Base-by-base conservation (phyloP, 108 stramenopile genomes). In the Fistulifera pelliculosa region DNA sequence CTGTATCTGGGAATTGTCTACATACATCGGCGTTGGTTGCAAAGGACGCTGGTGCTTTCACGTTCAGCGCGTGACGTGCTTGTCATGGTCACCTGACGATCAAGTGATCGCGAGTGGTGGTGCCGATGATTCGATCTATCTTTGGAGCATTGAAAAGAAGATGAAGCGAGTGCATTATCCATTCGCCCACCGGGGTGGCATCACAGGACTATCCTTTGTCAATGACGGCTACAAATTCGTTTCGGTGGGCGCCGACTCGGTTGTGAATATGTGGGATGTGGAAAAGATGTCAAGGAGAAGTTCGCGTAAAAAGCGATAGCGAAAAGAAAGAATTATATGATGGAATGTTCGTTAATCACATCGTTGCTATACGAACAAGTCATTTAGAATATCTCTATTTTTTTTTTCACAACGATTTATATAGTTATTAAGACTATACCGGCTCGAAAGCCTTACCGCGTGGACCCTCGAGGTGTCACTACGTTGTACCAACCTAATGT, bases 231-330 rank as follows among this genome's bases (percentile, higher is more conserved):
- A 48, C 35, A 80, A 62, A 25, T 49, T 98, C 50, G 72, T 96
- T n/a, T 94, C 94, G 0, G 79, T 74, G 3, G 97, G 97, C n/a
- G 64, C 54, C 23, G 97, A 98, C 71, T 82, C 84, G 5, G 90
- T 86, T 50, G 55, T 91, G 44, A 77, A 85, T 53, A 65, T 66
- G 51, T 96, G 92, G 93, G 81, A 94, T 65, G 72, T 90, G 64
- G 69, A 31, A 59, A 58, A 12, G 87, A 93, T 58, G 66, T 80
- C 0, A 63, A 58, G 51, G 65, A 50, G 38, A 93, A 88, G 68
- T 93, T 93, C 53, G 65, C 52, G 23, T 83, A 73, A 56, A 64
- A 35, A 6, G 31, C 31, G 3, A 35, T 6, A 35, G 3, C 8
- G 8, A n/a, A n/a, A n/a, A n/a, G n/a, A n/a, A n/a, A n/a, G n/a